Base-by-base conservation (phyloP, 2,329 filamentous ascomycete genomes). In the Epichloe sp. region DNA sequence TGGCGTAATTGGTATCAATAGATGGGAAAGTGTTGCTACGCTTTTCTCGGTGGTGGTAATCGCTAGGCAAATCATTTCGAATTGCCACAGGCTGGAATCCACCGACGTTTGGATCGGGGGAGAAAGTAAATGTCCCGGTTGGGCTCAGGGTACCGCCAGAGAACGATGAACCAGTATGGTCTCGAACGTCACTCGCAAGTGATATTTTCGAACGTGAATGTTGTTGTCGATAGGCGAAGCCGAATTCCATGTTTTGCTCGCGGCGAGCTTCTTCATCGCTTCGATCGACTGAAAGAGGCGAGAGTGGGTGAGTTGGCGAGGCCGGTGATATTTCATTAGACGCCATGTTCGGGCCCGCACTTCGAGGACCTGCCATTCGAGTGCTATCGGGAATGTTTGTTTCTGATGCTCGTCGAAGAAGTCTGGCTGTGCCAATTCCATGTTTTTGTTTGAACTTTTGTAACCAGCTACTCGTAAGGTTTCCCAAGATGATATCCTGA, bases 381-480 rank as follows among this genome's bases (percentile, higher is more conserved):
- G 77, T 77, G 53, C 76, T 79, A 59, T 87, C 84, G 0, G 82
- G 78, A 50, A 90, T 85, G 63, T 87, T 89, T 38, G 82, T 77
- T 63, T 83, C 80, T 3, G 79, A 83, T 6, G 79, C 79, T 50
- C 80, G 70, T 44, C 80, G 71, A 55, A 73, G 71, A 38, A 80
- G 61, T 53, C 71, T 75, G 15, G 68, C 72, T 15, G 69, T 70
- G 15, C 67, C 71, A 51, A 80, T 70, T 34, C 69, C 82, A 64
- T 95, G 85, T 70, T 91, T 95, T 63, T 88, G 81, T 72, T 96
- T 95, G 74, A 97, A 97, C 64, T 93, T 94, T 62, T 95, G 88
- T 36, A 97, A 76, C 90, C 91, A 96, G 58, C 76, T 82, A 34
- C 80, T 73, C 58, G 80, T 93, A 57, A 88, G 78, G 47, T 79